Evolutionary conservation across 345 rosid genomes (phyloP).

Genomic region (Cardiospermum halicacabum): DNA sequence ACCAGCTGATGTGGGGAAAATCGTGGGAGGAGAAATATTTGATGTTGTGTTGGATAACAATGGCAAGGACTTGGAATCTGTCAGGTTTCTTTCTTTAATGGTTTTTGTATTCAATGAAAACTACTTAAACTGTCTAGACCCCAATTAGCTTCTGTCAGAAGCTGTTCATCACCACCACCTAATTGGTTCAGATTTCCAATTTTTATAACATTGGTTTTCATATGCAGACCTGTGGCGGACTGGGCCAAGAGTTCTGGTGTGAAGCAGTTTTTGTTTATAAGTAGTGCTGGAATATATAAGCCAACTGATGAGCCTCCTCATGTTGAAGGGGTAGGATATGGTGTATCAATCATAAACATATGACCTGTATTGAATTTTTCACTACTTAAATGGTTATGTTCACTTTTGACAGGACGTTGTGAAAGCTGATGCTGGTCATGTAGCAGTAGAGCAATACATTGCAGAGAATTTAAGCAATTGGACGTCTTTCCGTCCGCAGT

Average conservation of each 20-base stretch:
- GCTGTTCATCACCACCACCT: too few relatives aligned
- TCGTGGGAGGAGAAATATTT: slow-evolving; percentile 55
- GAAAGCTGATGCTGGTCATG: slow-evolving; percentile 82
- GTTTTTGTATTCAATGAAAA: too few relatives aligned
- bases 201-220: too few relatives aligned
- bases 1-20: slow-evolving; percentile 67
- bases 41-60: slow-evolving; percentile 93
- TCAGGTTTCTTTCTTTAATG: slow-evolving; percentile 43
- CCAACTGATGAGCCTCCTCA: slow-evolving; percentile 91
- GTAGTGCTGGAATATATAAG: slow-evolving; percentile 94
- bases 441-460: slow-evolving; percentile 80
- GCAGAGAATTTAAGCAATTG: slow-evolving; percentile 58
- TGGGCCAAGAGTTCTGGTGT: slow-evolving; percentile 84
- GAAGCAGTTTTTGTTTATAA: slow-evolving; percentile 81
- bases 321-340: slow-evolving; percentile 66
- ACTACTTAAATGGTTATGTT: slow-evolving; percentile 7
- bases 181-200: too few relatives aligned
- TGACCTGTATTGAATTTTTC: neutral
- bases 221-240: slow-evolving; percentile 70
- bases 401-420: slow-evolving; percentile 55
- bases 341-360: neutral
- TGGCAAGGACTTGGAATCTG: slow-evolving; percentile 82
- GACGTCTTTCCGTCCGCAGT: slow-evolving; percentile 83
- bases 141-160: too few relatives aligned
- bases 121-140: too few relatives aligned